Evolutionary conservation across 78 protist genomes (phyloP).

Genomic region (Polysphondylium violaceum): DNA sequence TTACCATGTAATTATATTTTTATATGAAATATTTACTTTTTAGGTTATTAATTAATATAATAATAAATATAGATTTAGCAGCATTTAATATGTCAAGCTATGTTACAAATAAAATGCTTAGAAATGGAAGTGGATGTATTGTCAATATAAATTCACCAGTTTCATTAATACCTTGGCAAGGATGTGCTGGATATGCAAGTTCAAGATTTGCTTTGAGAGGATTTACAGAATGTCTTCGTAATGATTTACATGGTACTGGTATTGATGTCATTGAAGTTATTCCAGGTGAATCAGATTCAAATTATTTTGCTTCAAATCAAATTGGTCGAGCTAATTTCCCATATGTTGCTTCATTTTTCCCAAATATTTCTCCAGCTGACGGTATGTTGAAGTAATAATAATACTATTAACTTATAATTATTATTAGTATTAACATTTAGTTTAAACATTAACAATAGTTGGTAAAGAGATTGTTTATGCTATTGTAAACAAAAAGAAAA

Average conservation of each 20-base stretch:
- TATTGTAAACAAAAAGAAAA: slow-evolving; percentile 9
- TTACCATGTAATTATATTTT: slow-evolving; percentile 39
- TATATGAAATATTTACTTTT: background rate
- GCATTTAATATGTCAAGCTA: slow-evolving; percentile 51
- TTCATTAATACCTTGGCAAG: slow-evolving; percentile 29
- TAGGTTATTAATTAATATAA: background rate
- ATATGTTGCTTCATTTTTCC: background rate
- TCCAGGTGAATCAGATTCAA: slow-evolving; percentile 35
- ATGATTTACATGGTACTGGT: slow-evolving; percentile 18
- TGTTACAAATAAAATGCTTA: slow-evolving; percentile 13
- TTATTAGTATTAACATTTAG: no score
- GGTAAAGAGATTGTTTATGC: background rate
- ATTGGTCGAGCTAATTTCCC: slow-evolving; percentile 21
- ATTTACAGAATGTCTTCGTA: slow-evolving; percentile 20
- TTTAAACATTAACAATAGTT: no score
- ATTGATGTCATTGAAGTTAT: slow-evolving; percentile 35
- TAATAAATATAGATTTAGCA: slow-evolving; percentile 26
- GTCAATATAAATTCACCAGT: slow-evolving; percentile 69
- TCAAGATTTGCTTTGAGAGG: slow-evolving; percentile 55
- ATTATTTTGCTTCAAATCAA: slow-evolving; percentile 28
- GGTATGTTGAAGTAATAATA: no score
- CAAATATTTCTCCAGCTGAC: slow-evolving; percentile 14
- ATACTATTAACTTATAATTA: no score
- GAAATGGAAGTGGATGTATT: slow-evolving; percentile 25
- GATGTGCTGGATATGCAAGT: slow-evolving; percentile 57